phyloP scores from a whole-genome alignment of 2,329 filamentous ascomycete genomes.

The Sordariomycetes sp. region DNA sequence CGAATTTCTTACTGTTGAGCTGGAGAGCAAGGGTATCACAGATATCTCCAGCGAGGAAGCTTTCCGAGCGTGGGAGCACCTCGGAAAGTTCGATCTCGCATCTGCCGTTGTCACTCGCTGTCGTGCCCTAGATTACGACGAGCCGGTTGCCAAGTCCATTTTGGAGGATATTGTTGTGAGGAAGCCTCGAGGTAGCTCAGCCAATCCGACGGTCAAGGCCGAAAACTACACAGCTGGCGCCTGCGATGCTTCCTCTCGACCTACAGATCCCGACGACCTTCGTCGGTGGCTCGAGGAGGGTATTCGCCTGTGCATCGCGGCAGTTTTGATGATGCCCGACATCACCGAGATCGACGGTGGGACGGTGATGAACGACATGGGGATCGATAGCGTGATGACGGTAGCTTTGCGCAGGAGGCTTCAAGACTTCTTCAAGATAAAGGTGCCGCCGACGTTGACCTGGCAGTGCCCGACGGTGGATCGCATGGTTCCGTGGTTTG shows the following conservation, averaged over 20 bases:
- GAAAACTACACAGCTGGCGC: not conserved
- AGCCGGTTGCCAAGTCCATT: constrained; percentile 1
- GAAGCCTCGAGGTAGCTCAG: not conserved
- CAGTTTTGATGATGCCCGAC: not conserved
- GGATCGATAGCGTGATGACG: constrained; percentile 5
- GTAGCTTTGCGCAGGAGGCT: constrained; percentile 2
- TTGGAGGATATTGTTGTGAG: constrained; percentile 4
- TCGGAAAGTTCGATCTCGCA: constrained; percentile 4
- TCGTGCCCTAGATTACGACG: constrained; percentile 4
- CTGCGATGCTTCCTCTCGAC: not conserved
- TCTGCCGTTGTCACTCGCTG: constrained; percentile 5
- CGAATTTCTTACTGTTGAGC: constrained; percentile 4
- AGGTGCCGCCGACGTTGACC: constrained; percentile 6
- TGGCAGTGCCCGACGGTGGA: constrained; percentile 5
- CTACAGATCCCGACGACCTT: not conserved
- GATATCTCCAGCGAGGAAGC: constrained; percentile 6
- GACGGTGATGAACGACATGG: constrained; percentile 2
- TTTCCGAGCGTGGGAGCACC: constrained; percentile 6
- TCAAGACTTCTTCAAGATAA: constrained; percentile 3
- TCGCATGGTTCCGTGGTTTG: constrained; percentile 4
- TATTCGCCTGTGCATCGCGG: constrained; percentile 1
- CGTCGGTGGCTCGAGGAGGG: constrained; percentile 1
- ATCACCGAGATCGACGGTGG: constrained; percentile 3
- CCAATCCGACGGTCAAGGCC: not conserved
- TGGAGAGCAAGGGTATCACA: constrained; percentile 7